Evolutionary conservation across 2,329 filamentous ascomycete species (phyloP), one percentile per base, ranked within the genome.

Genomic region (Xylariales sp.): DNA sequence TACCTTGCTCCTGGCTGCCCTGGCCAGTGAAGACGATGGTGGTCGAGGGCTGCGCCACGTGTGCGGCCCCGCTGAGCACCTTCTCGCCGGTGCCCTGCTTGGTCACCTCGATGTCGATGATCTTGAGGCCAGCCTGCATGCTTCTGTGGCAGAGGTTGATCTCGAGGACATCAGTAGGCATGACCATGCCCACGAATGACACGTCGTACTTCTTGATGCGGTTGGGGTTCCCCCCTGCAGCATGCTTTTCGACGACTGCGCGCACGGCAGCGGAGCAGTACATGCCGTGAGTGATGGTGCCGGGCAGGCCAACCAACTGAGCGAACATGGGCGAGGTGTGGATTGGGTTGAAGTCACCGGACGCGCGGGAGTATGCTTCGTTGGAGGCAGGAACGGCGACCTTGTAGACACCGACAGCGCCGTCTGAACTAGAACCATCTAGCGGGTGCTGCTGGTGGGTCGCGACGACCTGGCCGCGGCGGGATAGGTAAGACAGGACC

Each of bases 401-500:
- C 17, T 29, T 15, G 17, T 23, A 33, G 16, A 36, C 14, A 17
- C 36, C 33, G 5, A 28, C 38, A 6, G 21, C 31, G 3, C 19
- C 31, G 14, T 37, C 23, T 12, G 33, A 21, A n/a, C 33, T 27
- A 3, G 38, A 28, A 5, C 34, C 39, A 11, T 20, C 15, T 14
- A 40, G 39, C 4, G 33, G 28, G 33, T 41, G 33, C 8, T 81
- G 81, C 53, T 82, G 78, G 10, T 33, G 29, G 6, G 29, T 25
- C 19, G 96, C 90, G 43, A 95, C 87, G 18, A 86, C 85, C 38
- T 84, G 81, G 40, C 93, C 91, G 55, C 93, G 81, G 43, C 91
- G 85, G 67, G 90, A 74, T 18, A 97, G 78, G 67, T 96, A 97
- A 65, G 97, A 91, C 43, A 95, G 80, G 35, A 97, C 91, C 2